A percentile compares a stretch with the other conserved stretches of the same genome.
These are phyloP conservation scores for Micractinium sp. DNA, from an alignment of 139 green algal genomes.

Conservation along the genomic window DNA sequence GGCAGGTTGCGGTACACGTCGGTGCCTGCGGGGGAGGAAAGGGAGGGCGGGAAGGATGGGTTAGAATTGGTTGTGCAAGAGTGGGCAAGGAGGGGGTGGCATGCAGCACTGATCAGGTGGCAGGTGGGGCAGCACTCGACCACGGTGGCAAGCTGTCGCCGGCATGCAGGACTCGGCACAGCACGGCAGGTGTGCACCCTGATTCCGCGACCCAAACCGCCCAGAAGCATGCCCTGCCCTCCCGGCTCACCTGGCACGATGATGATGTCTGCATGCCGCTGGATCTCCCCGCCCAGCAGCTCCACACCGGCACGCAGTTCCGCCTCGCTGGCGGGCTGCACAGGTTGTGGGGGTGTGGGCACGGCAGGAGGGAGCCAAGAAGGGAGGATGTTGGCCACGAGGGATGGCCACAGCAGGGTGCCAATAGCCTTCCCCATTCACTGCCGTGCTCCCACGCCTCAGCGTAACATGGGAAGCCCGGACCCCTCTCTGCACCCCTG, in stretches of 20 bases:
- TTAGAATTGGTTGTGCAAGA: not conserved
- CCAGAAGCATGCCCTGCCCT: not conserved
- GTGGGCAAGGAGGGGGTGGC: not conserved
- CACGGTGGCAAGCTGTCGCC: too few species aligned
- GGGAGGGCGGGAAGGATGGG: not conserved
- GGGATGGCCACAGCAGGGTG: too few species aligned
- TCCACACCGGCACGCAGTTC: not conserved
- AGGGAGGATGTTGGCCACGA: too few species aligned
- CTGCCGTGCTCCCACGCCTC: too few species aligned
- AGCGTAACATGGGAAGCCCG: not conserved
- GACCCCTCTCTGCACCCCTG: too few species aligned
- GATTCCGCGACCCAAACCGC: too few species aligned
- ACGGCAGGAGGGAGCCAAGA: not conserved
- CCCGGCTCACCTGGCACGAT: conserved; percentile 34
- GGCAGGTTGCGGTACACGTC: conserved; percentile 65
- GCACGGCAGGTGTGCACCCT: not conserved
- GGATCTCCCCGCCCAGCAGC: conserved; percentile 16
- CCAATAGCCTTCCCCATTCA: too few species aligned
- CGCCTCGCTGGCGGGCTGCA: conserved; percentile 7
- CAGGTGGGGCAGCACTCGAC: too few species aligned
- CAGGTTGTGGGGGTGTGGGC: not conserved
- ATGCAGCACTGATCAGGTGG: not conserved
- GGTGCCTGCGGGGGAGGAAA: not conserved
- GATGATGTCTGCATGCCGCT: conserved; percentile 39
- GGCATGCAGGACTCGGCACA: not conserved